Evolutionary conservation across 176 grass and related monocot genomes (phyloP), one percentile per base, ranked within the genome.

Genomic region (Cenchrus americanus): DNA sequence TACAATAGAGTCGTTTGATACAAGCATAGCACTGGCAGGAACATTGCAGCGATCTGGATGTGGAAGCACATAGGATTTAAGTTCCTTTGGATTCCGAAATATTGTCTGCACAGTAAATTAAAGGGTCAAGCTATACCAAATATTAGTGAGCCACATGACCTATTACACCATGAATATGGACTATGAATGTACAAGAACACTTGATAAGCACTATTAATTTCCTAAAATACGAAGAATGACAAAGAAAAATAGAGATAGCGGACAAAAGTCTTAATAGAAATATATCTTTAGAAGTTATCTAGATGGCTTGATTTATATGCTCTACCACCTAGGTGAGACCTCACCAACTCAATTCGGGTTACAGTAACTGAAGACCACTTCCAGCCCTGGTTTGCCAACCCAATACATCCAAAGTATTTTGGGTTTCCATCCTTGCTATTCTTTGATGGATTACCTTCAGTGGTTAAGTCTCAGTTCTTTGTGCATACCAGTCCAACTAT

Each of bases 31-130:
- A 85, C 87, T 89, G 62, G 96, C 96, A 59, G 96, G 96, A 58
- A 96, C 80, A 69, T 99, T 99, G 93, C 93, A 96, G 40, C 91
- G 89, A 69, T 99, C 96, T 81, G 93, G 86, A 87, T 94, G 90
- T 63, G 96, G 87, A 86, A 96, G 82, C 74, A 66, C 54, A 81
- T 99, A 99, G 9, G 86, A 87, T 86, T 91, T 96, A 88, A 99
- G 76, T 88, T 91, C 93, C 75, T 76, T 88, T 87, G 96, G 96
- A 83, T 99, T 96, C 77, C 96, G 85, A 70, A 96, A 99, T 94
- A 99, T 99, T 11, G 96, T 99, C 96, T 99, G 91, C 83, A 81
- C 49, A 86, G 62, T 69, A 82, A 67, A 89, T 80, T 71, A 62
- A 73, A 60, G 75, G 58, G 62, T 80, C 68, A 91, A 73, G n/a